Percentiles rank a stretch among this genome's conserved stretches.
Conservation (phyloP, 192 early-diverging fungal species). For the Coemansia sp. region DNA sequence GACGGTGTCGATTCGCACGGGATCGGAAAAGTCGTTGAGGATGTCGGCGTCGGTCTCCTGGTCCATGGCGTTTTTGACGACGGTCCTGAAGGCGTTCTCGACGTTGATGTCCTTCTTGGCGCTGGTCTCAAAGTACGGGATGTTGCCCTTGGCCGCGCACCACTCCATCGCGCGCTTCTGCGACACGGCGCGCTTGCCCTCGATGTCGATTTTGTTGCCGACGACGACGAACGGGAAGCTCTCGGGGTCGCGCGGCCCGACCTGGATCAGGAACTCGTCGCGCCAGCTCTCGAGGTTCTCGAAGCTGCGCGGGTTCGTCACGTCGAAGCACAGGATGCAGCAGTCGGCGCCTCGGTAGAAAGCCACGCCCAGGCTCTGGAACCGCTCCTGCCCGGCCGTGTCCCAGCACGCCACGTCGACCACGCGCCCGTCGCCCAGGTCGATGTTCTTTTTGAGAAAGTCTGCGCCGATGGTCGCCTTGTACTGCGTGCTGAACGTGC, state of each 20-base stretch:
- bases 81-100: conserved; percentile 93
- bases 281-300: conserved; percentile 97
- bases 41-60: conserved; percentile 76
- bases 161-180: conserved; percentile 93
- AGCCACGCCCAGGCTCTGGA: conserved; percentile 96
- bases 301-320: conserved; percentile 91
- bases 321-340: conserved; percentile 96
- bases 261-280: conserved; percentile 98
- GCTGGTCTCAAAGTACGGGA: conserved; percentile 98
- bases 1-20: conserved; percentile 85
- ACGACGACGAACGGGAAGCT: conserved; percentile 99
- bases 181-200: conserved; percentile 86
- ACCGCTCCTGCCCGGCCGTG: conserved; percentile 98
- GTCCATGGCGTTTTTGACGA: conserved; percentile 91
- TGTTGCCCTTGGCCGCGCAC: conserved; percentile 94
- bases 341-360: conserved; percentile 99
- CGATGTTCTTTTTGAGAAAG: conserved; percentile 96
- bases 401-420: conserved; percentile 99
- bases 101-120: conserved; percentile 99
- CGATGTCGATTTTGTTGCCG: conserved; percentile 99
- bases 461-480: conserved; percentile 99
- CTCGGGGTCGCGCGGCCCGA: conserved; percentile 88
- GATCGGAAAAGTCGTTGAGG: conserved; percentile 77
- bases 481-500: conserved; percentile 95
- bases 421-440: conserved; percentile 79